These are phyloP conservation scores for Suillus lakei DNA, from an alignment of 768 basidiomycete genomes.

Conservation along the genomic window DNA sequence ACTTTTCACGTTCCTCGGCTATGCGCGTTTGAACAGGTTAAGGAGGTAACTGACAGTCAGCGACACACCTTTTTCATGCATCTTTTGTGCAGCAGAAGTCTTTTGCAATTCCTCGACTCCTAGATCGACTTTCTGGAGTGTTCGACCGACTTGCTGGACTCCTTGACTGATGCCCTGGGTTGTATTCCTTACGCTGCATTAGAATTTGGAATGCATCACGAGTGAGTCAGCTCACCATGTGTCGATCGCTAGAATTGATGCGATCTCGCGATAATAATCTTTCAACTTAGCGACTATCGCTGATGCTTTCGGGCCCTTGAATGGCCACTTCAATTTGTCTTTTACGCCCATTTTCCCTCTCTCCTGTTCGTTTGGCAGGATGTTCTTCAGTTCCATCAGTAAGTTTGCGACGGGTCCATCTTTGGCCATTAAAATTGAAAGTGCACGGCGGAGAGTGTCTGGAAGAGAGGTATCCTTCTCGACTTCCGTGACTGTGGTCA, in stretches of 20 bases:
- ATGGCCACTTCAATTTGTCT: background rate
- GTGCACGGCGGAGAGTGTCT: too few relatives aligned
- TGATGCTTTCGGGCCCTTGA: slow-evolving; percentile 2
- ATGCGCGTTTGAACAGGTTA: background rate
- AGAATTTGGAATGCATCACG: background rate
- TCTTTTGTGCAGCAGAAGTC: background rate
- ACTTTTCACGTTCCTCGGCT: background rate
- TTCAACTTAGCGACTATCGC: background rate
- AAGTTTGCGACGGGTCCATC: too few relatives aligned
- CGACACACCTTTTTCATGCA: background rate
- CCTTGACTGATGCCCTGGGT: background rate
- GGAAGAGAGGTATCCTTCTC: too few relatives aligned
- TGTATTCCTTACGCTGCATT: background rate
- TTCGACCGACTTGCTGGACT: too few relatives aligned
- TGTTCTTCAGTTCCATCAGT: too few relatives aligned
- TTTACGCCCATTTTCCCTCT: background rate
- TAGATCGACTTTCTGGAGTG: background rate
- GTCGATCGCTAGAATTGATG: background rate
- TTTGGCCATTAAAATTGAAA: too few relatives aligned
- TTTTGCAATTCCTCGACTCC: background rate
- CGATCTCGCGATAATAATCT: background rate
- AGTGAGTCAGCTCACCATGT: background rate
- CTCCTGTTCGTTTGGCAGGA: too few relatives aligned
- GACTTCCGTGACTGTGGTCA: too few relatives aligned
- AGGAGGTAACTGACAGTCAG: too few relatives aligned